Evolutionary conservation across 768 basidiomycete species (phyloP).

Genomic region (Suillus discolor): DNA sequence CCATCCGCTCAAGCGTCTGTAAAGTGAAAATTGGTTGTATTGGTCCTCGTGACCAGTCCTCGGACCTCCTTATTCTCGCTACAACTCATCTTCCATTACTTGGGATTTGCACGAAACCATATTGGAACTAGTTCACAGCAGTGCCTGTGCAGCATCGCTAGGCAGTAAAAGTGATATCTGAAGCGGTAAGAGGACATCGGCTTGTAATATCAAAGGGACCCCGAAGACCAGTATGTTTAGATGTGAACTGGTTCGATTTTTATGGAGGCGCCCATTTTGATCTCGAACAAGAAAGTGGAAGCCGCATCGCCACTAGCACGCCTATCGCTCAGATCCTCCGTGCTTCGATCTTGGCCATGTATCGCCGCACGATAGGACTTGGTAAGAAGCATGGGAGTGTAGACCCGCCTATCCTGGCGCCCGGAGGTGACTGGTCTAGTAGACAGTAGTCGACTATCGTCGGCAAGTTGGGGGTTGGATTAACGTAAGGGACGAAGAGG

Average conservation of each 20-base stretch:
- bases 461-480: neutral
- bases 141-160: conserved; percentile 4
- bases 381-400: conserved; percentile 1
- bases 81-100: conserved; percentile 7
- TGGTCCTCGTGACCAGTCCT: conserved; percentile 16
- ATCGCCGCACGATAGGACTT: conserved; percentile 2
- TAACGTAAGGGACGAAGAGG: neutral
- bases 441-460: neutral
- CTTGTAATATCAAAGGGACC: conserved; percentile 21
- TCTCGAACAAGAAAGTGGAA: neutral
- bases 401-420: neutral
- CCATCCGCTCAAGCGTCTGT: conserved; percentile 16
- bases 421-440: neutral
- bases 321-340: conserved; percentile 16
- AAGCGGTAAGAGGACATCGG: conserved; percentile 13
- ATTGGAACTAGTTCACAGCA: neutral
- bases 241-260: conserved; percentile 26
- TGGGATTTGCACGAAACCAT: conserved; percentile 11
- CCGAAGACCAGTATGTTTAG: conserved; percentile 18
- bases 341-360: conserved; percentile 14
- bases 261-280: neutral
- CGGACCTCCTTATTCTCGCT: conserved; percentile 20
- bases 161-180: conserved; percentile 17
- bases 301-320: conserved; percentile 14
- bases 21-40: conserved; percentile 14